These are phyloP conservation scores for Talaromyces sp. DNA, from an alignment of 2,329 filamentous ascomycete species.

Conservation along the genomic window DNA sequence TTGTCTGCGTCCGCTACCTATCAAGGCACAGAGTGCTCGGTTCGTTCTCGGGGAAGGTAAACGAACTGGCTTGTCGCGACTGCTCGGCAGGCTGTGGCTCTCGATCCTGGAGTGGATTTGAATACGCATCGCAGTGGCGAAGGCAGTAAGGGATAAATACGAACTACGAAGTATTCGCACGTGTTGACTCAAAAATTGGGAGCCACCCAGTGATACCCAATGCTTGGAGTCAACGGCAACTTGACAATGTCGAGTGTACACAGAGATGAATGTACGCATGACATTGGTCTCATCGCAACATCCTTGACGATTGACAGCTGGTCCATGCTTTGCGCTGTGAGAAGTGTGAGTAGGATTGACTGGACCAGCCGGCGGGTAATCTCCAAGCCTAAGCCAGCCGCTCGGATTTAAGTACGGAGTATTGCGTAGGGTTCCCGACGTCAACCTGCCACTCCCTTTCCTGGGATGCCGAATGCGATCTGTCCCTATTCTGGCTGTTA, in stretches of 20 bases:
- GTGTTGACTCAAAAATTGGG: no score
- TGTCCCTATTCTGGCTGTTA: constrained; percentile 13
- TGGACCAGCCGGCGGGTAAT: constrained; percentile 14
- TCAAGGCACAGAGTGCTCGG: not conserved
- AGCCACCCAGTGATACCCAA: not conserved
- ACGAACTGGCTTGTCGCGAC: not conserved
- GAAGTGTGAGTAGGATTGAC: not conserved
- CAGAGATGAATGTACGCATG: not conserved
- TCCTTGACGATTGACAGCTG: constrained; percentile 10
- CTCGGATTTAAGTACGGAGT: constrained; percentile 1
- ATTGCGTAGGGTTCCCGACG: not conserved
- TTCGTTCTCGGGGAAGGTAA: not conserved
- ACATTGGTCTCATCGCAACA: not conserved
- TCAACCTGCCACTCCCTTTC: not conserved
- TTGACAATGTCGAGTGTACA: not conserved
- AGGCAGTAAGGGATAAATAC: not conserved
- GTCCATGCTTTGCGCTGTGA: constrained; percentile 9
- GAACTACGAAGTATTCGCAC: not conserved
- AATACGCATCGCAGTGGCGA: not conserved
- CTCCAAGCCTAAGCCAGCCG: constrained; percentile 14
- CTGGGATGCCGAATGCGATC: not conserved
- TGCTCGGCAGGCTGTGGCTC: not conserved
- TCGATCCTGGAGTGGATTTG: not conserved
- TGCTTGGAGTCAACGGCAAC: not conserved
- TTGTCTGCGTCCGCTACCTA: not conserved